Evolutionary conservation across 495 filamentous ascomycete species (phyloP).

Genomic region (Neurospora discreta): DNA sequence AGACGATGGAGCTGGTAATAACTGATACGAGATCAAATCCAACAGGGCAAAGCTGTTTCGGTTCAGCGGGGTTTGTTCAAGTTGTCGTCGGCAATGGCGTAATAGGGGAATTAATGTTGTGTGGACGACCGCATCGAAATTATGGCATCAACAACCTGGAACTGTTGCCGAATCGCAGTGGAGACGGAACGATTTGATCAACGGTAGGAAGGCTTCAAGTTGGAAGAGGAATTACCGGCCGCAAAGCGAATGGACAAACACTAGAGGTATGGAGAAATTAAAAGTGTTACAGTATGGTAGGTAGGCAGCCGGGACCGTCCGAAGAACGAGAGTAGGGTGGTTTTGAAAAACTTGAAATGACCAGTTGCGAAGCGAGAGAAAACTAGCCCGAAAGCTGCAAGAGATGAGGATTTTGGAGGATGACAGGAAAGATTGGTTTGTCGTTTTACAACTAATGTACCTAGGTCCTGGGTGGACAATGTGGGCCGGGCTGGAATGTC

Average conservation of each 20-base stretch:
- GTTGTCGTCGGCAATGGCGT: neutral
- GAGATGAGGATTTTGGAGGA: constrained; percentile 6
- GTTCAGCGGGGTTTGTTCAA: neutral
- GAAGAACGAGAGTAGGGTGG: constrained; percentile 13
- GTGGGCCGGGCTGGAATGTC: neutral
- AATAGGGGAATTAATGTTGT: neutral
- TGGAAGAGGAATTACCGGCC: neutral
- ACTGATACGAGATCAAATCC: neutral
- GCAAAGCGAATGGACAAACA: neutral
- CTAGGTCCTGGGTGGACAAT: neutral
- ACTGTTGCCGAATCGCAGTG: neutral
- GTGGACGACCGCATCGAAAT: neutral
- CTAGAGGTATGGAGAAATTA: neutral
- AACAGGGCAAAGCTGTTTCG: neutral
- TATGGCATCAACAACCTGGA: neutral
- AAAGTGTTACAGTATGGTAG: neutral
- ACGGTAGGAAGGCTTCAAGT: neutral
- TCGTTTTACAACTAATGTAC: neutral
- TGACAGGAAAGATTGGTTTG: neutral
- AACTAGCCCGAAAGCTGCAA: constrained; percentile 18
- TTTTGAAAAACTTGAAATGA: neutral
- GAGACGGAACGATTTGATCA: neutral
- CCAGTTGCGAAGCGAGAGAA: constrained; percentile 15
- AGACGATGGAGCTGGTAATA: neutral
- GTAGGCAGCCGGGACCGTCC: neutral